Percentiles rank a stretch among this genome's conserved stretches.
These are phyloP conservation scores for Auricularia sp. DNA, from an alignment of 768 basidiomycete genomes.

Conservation along the genomic window DNA sequence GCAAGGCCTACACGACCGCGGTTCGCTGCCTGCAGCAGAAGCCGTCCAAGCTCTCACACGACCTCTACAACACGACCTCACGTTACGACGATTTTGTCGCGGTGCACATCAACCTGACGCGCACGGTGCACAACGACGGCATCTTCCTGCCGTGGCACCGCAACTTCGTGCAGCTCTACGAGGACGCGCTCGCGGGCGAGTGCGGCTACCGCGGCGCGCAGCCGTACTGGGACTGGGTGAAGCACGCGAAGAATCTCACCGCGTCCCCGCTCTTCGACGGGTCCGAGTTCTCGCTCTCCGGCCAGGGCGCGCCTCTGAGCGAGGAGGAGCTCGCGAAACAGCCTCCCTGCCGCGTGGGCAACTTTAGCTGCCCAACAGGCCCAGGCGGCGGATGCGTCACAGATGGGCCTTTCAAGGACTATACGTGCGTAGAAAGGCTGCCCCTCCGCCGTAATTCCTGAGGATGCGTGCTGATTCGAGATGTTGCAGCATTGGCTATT, in stretches of 20 bases:
- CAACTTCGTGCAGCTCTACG: slow-evolving; percentile 17
- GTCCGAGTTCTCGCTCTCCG: not conserved
- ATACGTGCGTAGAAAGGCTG: not conserved
- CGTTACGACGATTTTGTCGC: not conserved
- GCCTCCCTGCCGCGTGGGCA: not conserved
- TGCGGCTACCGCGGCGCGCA: slow-evolving; percentile 20
- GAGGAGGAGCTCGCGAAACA: not conserved
- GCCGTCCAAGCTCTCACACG: not conserved
- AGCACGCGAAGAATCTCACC: not conserved
- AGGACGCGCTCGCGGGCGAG: slow-evolving; percentile 17
- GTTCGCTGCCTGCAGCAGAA: not conserved
- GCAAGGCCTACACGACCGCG: slow-evolving; percentile 1
- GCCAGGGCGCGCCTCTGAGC: not conserved
- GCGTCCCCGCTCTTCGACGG: not conserved
- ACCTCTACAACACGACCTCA: not conserved
- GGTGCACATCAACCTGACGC: not conserved
- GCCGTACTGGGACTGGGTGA: slow-evolving; percentile 22
- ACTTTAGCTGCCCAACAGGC: not conserved
- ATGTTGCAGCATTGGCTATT: not conserved
- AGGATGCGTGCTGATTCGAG: not conserved
- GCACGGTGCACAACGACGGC: slow-evolving; percentile 11
- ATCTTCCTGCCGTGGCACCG: slow-evolving; percentile 27
- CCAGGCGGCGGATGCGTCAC: not conserved
- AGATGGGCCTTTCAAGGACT: not conserved
- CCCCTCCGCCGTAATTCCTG: too few relatives aligned